Percentiles rank a stretch among this genome's conserved stretches.
Evolutionary conservation across 192 early-diverging fungal species (phyloP).

Genomic region (Entophlyctis luteolus): DNA sequence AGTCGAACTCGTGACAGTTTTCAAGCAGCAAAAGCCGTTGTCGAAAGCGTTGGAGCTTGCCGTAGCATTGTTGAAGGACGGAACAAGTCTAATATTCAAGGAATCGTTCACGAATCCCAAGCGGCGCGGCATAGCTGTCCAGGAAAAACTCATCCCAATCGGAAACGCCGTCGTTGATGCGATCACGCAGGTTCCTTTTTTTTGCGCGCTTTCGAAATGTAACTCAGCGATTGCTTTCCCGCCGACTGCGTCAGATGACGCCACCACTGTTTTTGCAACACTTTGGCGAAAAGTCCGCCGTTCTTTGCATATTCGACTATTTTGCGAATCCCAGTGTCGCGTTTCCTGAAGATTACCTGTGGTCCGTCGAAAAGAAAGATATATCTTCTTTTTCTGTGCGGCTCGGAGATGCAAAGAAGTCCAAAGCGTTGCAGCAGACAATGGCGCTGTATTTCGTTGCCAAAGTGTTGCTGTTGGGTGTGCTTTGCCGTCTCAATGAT

Average conservation of each 20-base stretch:
- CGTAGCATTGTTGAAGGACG: background rate
- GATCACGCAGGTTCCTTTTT: background rate
- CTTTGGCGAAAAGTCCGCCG: background rate
- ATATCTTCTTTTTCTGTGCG: background rate
- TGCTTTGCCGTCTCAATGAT: conserved; percentile 3
- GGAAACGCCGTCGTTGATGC: background rate
- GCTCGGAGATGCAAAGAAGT: background rate
- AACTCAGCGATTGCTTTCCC: background rate
- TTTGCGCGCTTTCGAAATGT: background rate
- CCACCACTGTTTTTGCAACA: background rate
- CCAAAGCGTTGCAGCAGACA: background rate
- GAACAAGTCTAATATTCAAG: conserved; percentile 5
- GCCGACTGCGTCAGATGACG: background rate
- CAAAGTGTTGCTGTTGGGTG: conserved; percentile 2
- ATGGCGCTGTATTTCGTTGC: conserved; percentile 8
- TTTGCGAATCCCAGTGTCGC: background rate
- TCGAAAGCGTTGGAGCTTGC: conserved; percentile 3
- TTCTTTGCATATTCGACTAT: conserved; percentile 5
- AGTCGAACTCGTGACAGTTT: conserved; percentile 4
- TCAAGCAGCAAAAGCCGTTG: conserved; percentile 3
- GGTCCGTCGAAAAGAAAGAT: conserved; percentile 1
- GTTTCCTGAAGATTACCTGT: background rate
- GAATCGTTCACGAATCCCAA: conserved; percentile 13
- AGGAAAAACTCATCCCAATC: conserved; percentile 9
- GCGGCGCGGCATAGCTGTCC: background rate